Conservation (phyloP, 192 early-diverging fungal species). For the Coemansia sp. region DNA sequence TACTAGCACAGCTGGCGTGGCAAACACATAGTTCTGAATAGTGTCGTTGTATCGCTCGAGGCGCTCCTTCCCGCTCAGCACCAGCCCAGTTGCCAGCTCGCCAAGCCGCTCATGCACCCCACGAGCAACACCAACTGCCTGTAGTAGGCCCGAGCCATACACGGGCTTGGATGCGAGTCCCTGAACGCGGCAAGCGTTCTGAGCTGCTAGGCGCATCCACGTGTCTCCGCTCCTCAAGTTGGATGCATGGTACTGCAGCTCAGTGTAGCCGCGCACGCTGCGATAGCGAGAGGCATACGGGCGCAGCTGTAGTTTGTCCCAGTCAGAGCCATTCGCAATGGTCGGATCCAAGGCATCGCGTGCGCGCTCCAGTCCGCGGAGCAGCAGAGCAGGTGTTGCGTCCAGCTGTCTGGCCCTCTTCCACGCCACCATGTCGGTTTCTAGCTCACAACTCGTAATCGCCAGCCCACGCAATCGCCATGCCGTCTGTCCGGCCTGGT, state of each 20-base stretch:
- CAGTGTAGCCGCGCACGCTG: neutral
- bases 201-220: slow-evolving; percentile 23
- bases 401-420: slow-evolving; percentile 11
- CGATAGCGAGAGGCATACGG: slow-evolving; percentile 8
- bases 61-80: slow-evolving; percentile 48
- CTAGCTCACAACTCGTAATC: neutral
- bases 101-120: slow-evolving; percentile 4
- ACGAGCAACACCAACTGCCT: slow-evolving; percentile 1
- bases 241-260: neutral
- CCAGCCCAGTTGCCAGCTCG: slow-evolving; percentile 54
- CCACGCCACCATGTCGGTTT: slow-evolving; percentile 3
- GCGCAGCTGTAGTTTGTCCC: slow-evolving; percentile 29
- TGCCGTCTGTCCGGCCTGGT: neutral
- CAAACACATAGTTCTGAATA: slow-evolving; percentile 34
- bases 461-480: slow-evolving; percentile 20
- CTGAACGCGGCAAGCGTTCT: slow-evolving; percentile 15
- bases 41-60: slow-evolving; percentile 4
- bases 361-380: slow-evolving; percentile 6
- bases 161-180: slow-evolving; percentile 9
- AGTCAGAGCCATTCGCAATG: slow-evolving; percentile 7
- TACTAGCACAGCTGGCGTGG: slow-evolving; percentile 32
- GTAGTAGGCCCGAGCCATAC: slow-evolving; percentile 15
- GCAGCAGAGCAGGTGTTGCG: slow-evolving; percentile 17
- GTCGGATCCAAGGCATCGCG: slow-evolving; percentile 9
- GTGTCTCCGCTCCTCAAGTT: slow-evolving; percentile 5